Percentiles rank a stretch among this genome's conserved stretches.
phyloP scores from a whole-genome alignment of 495 filamentous ascomycete species.

The Cercophora sp. region DNA sequence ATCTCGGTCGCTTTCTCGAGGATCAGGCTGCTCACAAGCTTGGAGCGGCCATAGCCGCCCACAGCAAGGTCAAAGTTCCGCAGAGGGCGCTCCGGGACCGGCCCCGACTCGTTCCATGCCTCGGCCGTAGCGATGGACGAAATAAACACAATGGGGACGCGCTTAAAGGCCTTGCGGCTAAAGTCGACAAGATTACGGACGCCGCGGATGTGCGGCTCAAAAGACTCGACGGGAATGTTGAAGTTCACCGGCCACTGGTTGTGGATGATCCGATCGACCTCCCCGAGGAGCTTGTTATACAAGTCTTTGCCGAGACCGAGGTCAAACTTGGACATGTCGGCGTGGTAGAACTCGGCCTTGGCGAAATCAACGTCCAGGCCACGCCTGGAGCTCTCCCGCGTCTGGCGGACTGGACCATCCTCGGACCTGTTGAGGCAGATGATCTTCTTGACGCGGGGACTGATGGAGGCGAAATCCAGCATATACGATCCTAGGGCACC shows the following conservation, averaged over 20 bases:
- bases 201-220: conserved; percentile 45
- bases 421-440: conserved; percentile 53
- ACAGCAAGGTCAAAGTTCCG: conserved; percentile 34
- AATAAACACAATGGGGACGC: conserved; percentile 51
- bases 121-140: conserved; percentile 50
- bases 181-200: conserved; percentile 53
- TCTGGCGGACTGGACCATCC: conserved; percentile 36
- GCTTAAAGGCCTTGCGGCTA: conserved; percentile 34
- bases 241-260: conserved; percentile 64
- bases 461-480: conserved; percentile 38
- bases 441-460: conserved; percentile 43
- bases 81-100: conserved; percentile 44
- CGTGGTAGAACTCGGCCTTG: conserved; percentile 48
- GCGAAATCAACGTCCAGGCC: conserved; percentile 33
- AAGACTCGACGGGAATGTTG: conserved; percentile 52
- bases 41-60: conserved; percentile 56
- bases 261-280: conserved; percentile 53
- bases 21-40: conserved; percentile 50
- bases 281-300: conserved; percentile 35
- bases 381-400: conserved; percentile 24
- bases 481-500: conserved; percentile 58
- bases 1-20: conserved; percentile 38
- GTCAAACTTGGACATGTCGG: conserved; percentile 41
- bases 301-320: conserved; percentile 40
- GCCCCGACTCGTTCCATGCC: conserved; percentile 25